phyloP scores from a whole-genome alignment of 2,329 filamentous ascomycete genomes.

The Emericellopsis atlantica region DNA sequence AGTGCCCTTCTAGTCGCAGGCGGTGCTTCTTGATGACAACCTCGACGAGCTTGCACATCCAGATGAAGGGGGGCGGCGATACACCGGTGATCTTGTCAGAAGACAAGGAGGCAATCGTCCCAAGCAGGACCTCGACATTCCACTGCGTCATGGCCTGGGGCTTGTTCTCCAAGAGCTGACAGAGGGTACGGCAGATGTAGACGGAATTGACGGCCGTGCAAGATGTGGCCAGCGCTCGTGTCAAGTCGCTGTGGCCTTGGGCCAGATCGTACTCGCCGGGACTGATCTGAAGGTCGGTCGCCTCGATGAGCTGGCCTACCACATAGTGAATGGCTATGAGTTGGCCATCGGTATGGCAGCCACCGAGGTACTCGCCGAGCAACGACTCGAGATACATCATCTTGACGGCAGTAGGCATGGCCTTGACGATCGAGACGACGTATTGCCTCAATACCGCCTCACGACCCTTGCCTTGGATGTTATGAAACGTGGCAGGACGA shows the following conservation, averaged over 20 bases:
- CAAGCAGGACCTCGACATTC: constrained; percentile 42
- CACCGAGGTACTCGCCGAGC: constrained; percentile 15
- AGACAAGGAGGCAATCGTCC: constrained; percentile 24
- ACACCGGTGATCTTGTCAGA: not conserved
- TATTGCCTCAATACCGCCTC: constrained; percentile 18
- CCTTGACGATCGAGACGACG: constrained; percentile 16
- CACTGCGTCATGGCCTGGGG: constrained; percentile 40
- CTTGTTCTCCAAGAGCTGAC: constrained; percentile 35
- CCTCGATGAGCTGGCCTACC: constrained; percentile 22
- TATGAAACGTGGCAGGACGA: constrained; percentile 19
- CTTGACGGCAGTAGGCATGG: constrained; percentile 17
- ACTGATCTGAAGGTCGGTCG: constrained; percentile 13
- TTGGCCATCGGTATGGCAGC: constrained; percentile 22
- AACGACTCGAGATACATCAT: constrained; percentile 25
- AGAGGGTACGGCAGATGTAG: constrained; percentile 26
- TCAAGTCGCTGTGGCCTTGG: constrained; percentile 27
- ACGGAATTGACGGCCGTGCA: constrained; percentile 17
- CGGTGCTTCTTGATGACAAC: constrained; percentile 46
- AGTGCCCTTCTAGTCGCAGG: constrained; percentile 47
- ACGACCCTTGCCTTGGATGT: constrained; percentile 14
- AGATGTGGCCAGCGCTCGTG: constrained; percentile 15
- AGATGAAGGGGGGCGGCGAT: constrained; percentile 20
- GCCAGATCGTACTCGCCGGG: constrained; percentile 22
- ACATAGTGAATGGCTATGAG: constrained; percentile 30
- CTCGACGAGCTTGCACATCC: constrained; percentile 40